Base-by-base conservation (phyloP, 73 alveolate genomes). In the Breviolum minutum region DNA sequence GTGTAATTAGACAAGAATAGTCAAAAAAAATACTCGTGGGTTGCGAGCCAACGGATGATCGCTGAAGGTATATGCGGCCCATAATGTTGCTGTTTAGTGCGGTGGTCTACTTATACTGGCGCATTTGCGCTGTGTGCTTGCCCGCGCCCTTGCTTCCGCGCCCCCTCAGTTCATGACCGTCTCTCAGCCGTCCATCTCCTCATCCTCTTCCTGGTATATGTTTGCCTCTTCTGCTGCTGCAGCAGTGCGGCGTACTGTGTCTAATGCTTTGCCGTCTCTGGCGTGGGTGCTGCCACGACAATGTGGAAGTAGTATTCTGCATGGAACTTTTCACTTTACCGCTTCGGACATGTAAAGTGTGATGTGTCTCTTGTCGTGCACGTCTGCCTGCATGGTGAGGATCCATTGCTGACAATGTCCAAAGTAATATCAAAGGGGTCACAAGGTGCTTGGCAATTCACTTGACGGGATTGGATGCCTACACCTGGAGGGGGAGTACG, bases 91-190 rank as follows among this genome's bases (percentile, higher is more conserved):
- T 79, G 63, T 40, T 19, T 17, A 27, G 27, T 13, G 64, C 8
- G 88, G 88, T 79, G 88, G 88, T 79, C 63, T 24, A 64, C 63
- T 79, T 13, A 62, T 79, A 79, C 63, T 74, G 85, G 85, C 85
- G 85, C 85, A 12, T 74, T n/a, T 74, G 74, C 74, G 74, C 11
- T 17, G 17, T 13, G 11, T 66, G 74, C 74, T 66, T 66, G 74
- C 74, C 74, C 74, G 11, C 74, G 17, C 74, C 74, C 17, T 66
- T 66, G 74, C 74, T 11, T 17, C 24, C n/a, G n/a, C n/a, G 74
- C 74, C 74, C 74, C 17, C 74, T 66, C 74, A 66, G 24, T 11
- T 66, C 74, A 66, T 17, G 74, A 66, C n/a, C n/a, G n/a, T n/a
- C n/a, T 66, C 11, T 66, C 74, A 11, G 17, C 74, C 74, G 17